phyloP scores from a whole-genome alignment of 495 filamentous ascomycete species.

The Venustampulla echinocandica region DNA sequence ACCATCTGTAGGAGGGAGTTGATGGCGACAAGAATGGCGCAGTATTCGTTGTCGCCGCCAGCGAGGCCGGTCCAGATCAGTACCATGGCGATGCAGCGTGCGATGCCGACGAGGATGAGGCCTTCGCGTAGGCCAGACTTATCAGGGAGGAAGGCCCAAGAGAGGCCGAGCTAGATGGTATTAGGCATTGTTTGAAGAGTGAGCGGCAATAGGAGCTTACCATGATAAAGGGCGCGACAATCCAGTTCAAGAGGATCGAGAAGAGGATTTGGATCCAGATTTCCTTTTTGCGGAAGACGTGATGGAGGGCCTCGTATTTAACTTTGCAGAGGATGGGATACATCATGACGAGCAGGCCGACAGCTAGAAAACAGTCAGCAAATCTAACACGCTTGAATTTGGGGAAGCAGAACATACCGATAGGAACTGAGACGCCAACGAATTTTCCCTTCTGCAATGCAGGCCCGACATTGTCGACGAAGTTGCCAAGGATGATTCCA shows the following conservation, averaged over 20 bases:
- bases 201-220: slow-evolving; percentile 32
- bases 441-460: slow-evolving; percentile 65
- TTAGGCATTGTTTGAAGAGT: not conserved
- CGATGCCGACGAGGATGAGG: slow-evolving; percentile 69
- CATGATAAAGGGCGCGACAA: slow-evolving; percentile 86
- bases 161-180: slow-evolving; percentile 47
- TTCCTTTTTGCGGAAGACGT: slow-evolving; percentile 47
- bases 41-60: slow-evolving; percentile 74
- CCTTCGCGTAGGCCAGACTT: slow-evolving; percentile 57
- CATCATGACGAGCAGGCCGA: slow-evolving; percentile 67
- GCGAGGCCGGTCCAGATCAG: slow-evolving; percentile 73
- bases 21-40: slow-evolving; percentile 81
- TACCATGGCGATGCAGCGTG: slow-evolving; percentile 80
- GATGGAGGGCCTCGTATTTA: slow-evolving; percentile 71
- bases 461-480: slow-evolving; percentile 52
- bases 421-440: slow-evolving; percentile 65
- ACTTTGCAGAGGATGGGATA: slow-evolving; percentile 81
- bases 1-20: slow-evolving; percentile 86
- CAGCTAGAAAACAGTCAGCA: slow-evolving; percentile 28
- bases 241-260: slow-evolving; percentile 78
- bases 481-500: slow-evolving; percentile 74
- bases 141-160: slow-evolving; percentile 80
- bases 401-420: slow-evolving; percentile 44
- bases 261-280: slow-evolving; percentile 76
- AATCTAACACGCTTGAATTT: not conserved